Percentiles rank a stretch among this genome's conserved stretches.
These are phyloP conservation scores for Colletotrichum sp. DNA, from an alignment of 2,329 filamentous ascomycete genomes.

Conservation along the genomic window DNA sequence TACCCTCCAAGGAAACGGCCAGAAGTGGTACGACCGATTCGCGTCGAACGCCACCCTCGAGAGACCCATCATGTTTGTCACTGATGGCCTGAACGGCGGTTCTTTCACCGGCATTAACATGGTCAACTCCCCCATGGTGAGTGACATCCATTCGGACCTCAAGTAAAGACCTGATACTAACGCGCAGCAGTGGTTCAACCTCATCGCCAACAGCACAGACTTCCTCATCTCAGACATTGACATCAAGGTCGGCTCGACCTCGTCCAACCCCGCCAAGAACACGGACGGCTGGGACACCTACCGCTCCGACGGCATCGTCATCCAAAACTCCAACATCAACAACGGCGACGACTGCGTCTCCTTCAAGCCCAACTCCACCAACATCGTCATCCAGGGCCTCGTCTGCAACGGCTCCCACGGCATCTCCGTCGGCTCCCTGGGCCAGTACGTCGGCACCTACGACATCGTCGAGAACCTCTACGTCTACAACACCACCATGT, in stretches of 20 bases:
- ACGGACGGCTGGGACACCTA: slow-evolving; percentile 72
- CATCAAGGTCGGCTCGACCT: slow-evolving; percentile 60
- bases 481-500: slow-evolving; percentile 64
- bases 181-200: slow-evolving; percentile 47
- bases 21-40: slow-evolving; percentile 69
- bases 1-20: slow-evolving; percentile 64
- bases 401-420: slow-evolving; percentile 74
- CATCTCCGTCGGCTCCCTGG: slow-evolving; percentile 74
- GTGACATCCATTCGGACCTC: background rate
- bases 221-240: slow-evolving; percentile 68
- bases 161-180: background rate
- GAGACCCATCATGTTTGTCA: slow-evolving; percentile 62
- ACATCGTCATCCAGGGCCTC: slow-evolving; percentile 71
- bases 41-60: slow-evolving; percentile 60
- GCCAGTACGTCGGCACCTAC: slow-evolving; percentile 67
- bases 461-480: slow-evolving; percentile 75
- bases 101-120: slow-evolving; percentile 65
- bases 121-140: slow-evolving; percentile 55
- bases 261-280: slow-evolving; percentile 63
- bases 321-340: slow-evolving; percentile 68
- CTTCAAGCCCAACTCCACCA: slow-evolving; percentile 76
- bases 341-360: slow-evolving; percentile 76
- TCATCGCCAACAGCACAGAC: slow-evolving; percentile 69
- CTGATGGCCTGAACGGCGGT: slow-evolving; percentile 61
- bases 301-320: slow-evolving; percentile 64